Evolutionary conservation across 2,329 filamentous ascomycete genomes (phyloP), one percentile per base, ranked within the genome.

Genomic region (Raffaelea albimanens): DNA sequence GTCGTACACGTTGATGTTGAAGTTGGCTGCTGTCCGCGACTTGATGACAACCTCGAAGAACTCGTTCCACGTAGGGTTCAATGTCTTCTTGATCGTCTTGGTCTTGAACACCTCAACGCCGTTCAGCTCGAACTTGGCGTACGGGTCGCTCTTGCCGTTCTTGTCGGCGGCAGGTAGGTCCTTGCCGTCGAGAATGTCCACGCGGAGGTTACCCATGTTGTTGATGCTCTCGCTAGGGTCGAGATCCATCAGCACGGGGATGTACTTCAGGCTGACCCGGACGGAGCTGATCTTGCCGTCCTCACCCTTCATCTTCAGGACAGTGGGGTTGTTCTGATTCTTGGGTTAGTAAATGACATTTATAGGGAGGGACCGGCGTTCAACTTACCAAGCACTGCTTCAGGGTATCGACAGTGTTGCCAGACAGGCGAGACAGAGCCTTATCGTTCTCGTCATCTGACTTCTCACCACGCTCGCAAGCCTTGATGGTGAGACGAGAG

Each of bases 171-270:
- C 83, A 8, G 93, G 93, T n/a, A 98, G 77, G 50, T 95, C 83
- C 9, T 78, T 70, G 18, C 83, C 93, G 63, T 95, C 89, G 34
- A 97, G 70, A 18, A 98, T 77, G 58, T 97, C 89, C n/a, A 98
- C 87, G 19, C 90, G 86, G 20, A 98, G 81, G 50, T 82, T 90
- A 50, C 93, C 93, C 80, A 95, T 95, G 67, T 98, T 98, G 78
- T 96, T 97, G 73, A 98, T 95, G 60, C 89, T 96, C 67, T 98
- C 93, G 58, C 83, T 88, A 0, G 93, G 86, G 59, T 98, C 89
- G 43, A 98, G 83, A 48, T 82, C 73, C 93, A 98, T 98, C 69
- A 87, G 82, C 51, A 97, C 82, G 0, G 93, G 93, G 21, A 98
- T 82, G 62, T 95, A 98, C 66, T 95, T 95, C 59, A 96, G 76